phyloP scores from a whole-genome alignment of 495 filamentous ascomycete species.

The Penicillium alfredii region DNA sequence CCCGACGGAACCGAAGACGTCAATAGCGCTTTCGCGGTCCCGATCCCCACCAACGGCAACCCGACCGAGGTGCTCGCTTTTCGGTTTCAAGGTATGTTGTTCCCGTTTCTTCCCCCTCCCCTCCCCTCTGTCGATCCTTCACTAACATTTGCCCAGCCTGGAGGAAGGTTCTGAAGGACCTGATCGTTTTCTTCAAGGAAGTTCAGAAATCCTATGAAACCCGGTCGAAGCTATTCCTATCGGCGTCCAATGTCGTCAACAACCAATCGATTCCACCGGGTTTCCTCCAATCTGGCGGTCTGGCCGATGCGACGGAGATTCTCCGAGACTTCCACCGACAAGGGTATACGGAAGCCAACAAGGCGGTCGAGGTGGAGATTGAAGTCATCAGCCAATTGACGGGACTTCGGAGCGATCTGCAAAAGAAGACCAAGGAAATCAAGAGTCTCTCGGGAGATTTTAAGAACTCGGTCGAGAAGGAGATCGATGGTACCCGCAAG shows the following conservation, averaged over 20 bases:
- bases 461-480: constrained; percentile 67
- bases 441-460: constrained; percentile 88
- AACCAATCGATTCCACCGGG: constrained; percentile 64
- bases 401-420: constrained; percentile 78
- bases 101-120: background rate
- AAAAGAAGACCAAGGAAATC: constrained; percentile 97
- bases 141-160: constrained; percentile 74
- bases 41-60: constrained; percentile 78
- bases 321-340: constrained; percentile 78
- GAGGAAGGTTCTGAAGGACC: constrained; percentile 90
- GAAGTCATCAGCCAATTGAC: constrained; percentile 85
- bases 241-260: constrained; percentile 76
- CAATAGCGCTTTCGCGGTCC: constrained; percentile 81
- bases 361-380: constrained; percentile 81
- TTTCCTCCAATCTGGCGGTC: constrained; percentile 72
- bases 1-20: constrained; percentile 58
- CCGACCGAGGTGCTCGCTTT: constrained; percentile 87
- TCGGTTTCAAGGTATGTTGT: constrained; percentile 74
- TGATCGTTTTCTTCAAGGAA: constrained; percentile 92
- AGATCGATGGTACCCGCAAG: constrained; percentile 50
- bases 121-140: constrained; percentile 11
- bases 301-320: constrained; percentile 79
- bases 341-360: constrained; percentile 74
- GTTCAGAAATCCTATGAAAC: constrained; percentile 86
- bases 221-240: constrained; percentile 73